Evolutionary conservation across 331 rosid species (phyloP).

Genomic region (Acacia pycnantha): DNA sequence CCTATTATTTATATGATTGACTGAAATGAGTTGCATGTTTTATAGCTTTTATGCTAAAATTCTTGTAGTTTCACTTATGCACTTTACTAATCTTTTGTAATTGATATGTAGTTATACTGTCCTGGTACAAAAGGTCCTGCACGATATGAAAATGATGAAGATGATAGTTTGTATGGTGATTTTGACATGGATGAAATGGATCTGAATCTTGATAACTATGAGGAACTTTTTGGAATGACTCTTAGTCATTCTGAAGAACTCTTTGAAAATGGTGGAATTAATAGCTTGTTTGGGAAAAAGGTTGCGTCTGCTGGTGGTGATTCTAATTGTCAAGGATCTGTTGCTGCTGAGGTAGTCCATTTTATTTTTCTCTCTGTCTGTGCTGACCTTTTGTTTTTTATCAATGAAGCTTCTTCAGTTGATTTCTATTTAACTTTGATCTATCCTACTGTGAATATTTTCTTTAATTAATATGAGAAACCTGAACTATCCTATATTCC

Average conservation of each 20-base stretch:
- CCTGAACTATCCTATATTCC: not conserved
- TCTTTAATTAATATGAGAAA: not conserved
- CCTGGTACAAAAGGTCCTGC: constrained; percentile 49
- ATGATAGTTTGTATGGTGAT: constrained; percentile 56
- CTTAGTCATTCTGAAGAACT: constrained; percentile 83
- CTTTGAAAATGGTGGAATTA: constrained; percentile 88
- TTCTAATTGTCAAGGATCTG: constrained; percentile 59
- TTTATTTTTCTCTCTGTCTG: constrained; percentile 13
- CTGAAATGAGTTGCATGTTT: not conserved
- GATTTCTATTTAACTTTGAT: constrained; percentile 1
- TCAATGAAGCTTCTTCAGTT: not conserved
- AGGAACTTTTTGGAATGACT: constrained; percentile 83
- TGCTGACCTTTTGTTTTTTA: constrained; percentile 10
- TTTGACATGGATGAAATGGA: constrained; percentile 83
- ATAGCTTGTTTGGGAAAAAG: constrained; percentile 79
- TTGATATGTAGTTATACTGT: constrained; percentile 59
- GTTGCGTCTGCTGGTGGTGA: constrained; percentile 62
- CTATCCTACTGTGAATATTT: constrained; percentile 8
- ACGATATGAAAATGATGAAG: constrained; percentile 55
- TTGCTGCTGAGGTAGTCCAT: constrained; percentile 74
- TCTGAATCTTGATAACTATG: constrained; percentile 80
- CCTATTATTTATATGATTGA: constrained; percentile 7
- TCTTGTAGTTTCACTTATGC: constrained; percentile 24
- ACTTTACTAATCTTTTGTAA: constrained; percentile 29
- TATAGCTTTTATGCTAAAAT: constrained; percentile 18